Evolutionary conservation across 805 yeast genomes (phyloP).

Genomic region (Diddensiella santjacobensis): DNA sequence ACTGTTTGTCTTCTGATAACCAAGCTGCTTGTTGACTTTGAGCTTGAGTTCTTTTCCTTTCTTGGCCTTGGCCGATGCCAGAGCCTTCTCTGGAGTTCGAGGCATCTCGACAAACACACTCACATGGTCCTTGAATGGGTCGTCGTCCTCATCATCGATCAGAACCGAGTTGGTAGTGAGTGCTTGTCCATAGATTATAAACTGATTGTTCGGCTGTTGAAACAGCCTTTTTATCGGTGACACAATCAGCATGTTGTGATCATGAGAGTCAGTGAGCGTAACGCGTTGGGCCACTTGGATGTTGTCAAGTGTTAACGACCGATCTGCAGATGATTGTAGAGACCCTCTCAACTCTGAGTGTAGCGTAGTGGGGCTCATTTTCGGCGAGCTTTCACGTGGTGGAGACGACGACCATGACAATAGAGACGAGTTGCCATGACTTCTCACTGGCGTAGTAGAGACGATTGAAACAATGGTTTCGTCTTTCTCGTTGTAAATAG

Average conservation of each 20-base stretch:
- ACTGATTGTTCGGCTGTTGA: background rate
- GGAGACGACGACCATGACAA: background rate
- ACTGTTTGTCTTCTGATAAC: constrained; percentile 3
- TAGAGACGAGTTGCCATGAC: background rate
- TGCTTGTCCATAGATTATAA: background rate
- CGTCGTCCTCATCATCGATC: constrained; percentile 1
- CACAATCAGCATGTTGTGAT: background rate
- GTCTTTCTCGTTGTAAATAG: background rate
- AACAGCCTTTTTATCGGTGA: background rate
- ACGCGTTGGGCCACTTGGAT: constrained; percentile 1
- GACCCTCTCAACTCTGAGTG: background rate
- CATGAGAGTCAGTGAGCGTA: background rate
- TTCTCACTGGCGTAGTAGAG: background rate
- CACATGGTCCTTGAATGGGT: constrained; percentile 4
- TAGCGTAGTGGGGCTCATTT: background rate
- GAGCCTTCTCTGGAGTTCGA: background rate
- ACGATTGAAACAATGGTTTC: background rate
- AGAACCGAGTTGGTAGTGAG: background rate
- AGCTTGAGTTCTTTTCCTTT: background rate
- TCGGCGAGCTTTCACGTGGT: background rate
- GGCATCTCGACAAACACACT: constrained; percentile 2
- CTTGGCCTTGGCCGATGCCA: background rate
- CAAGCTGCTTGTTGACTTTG: background rate
- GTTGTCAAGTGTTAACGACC: background rate
- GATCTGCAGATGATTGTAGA: background rate